Evolutionary conservation across 352 stramenopile genomes (phyloP).

Genomic region (Phytophthora europaea): DNA sequence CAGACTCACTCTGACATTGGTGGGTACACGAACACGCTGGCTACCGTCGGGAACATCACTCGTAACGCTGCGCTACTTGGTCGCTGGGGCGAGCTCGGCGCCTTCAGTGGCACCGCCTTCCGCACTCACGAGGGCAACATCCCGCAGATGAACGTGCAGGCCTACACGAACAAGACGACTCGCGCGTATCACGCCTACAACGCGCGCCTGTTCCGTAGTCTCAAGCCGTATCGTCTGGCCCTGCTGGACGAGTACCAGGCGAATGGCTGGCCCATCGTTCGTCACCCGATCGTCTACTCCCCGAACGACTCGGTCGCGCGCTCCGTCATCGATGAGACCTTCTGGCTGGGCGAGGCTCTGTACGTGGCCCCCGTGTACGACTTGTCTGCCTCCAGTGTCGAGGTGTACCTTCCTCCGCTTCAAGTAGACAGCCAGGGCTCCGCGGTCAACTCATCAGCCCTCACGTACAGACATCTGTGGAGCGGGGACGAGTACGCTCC

Average conservation of each 20-base stretch:
- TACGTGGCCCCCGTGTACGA: conserved; percentile 43
- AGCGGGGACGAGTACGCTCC: conserved; percentile 27
- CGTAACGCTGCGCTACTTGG: conserved; percentile 32
- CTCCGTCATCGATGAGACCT: conserved; percentile 34
- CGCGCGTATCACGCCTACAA: conserved; percentile 41
- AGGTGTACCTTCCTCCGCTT: conserved; percentile 39
- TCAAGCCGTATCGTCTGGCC: conserved; percentile 35
- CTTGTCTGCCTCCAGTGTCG: conserved; percentile 24
- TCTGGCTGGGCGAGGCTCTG: conserved; percentile 40
- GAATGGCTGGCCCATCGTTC: conserved; percentile 35
- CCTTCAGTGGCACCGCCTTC: conserved; percentile 37
- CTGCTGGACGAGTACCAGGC: conserved; percentile 32
- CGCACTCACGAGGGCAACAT: conserved; percentile 43
- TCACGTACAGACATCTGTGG: conserved; percentile 36
- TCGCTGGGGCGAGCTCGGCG: conserved; percentile 37
- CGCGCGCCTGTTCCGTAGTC: conserved; percentile 34
- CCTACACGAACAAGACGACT: conserved; percentile 34
- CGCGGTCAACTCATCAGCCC: conserved; percentile 22
- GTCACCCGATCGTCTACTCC: conserved; percentile 37
- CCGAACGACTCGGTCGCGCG: conserved; percentile 26
- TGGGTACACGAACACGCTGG: conserved; percentile 38
- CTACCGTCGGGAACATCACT: conserved; percentile 36
- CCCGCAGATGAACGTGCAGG: conserved; percentile 37
- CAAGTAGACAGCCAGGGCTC: conserved; percentile 33
- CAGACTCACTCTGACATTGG: conserved; percentile 40